Percentiles rank a stretch among this genome's conserved stretches.
Conservation (phyloP, 176 grass and related monocot genomes). For the Dendrocalamus sinicus region DNA sequence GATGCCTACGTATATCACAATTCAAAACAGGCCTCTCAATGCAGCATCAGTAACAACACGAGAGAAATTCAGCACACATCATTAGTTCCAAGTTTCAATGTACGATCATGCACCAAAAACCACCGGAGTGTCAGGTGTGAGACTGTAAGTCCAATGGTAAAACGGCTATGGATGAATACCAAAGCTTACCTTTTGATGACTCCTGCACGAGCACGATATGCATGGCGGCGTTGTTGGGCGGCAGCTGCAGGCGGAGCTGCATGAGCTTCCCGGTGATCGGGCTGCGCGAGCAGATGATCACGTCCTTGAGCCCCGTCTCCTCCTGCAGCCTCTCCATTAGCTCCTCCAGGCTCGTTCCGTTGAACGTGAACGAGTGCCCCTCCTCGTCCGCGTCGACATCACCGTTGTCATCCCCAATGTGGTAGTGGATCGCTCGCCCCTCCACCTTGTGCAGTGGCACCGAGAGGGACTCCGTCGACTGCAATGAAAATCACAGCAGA, state of each 20-base stretch:
- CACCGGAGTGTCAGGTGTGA: neutral
- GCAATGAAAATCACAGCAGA: neutral
- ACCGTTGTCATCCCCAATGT: conserved; percentile 55
- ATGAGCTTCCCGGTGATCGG: conserved; percentile 61
- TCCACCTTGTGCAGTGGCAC: conserved; percentile 66
- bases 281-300: conserved; percentile 67
- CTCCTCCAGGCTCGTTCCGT: conserved; percentile 65
- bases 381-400: conserved; percentile 39
- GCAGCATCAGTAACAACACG: no score
- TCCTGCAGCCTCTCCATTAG: conserved; percentile 62
- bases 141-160: neutral
- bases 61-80: no score
- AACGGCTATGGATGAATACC: neutral
- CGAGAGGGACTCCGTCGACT: conserved; percentile 62
- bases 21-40: no score
- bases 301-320: conserved; percentile 52
- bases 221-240: conserved; percentile 77
- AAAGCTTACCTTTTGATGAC: conserved; percentile 55
- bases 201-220: conserved; percentile 59
- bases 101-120: neutral
- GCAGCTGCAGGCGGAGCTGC: conserved; percentile 69
- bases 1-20: no score
- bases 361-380: conserved; percentile 55
- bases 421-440: conserved; percentile 65
- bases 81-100: no score